A percentile compares a stretch with the other conserved stretches of the same genome.
phyloP scores from a whole-genome alignment of 2,329 filamentous ascomycete genomes.

The Dothistroma pini region DNA sequence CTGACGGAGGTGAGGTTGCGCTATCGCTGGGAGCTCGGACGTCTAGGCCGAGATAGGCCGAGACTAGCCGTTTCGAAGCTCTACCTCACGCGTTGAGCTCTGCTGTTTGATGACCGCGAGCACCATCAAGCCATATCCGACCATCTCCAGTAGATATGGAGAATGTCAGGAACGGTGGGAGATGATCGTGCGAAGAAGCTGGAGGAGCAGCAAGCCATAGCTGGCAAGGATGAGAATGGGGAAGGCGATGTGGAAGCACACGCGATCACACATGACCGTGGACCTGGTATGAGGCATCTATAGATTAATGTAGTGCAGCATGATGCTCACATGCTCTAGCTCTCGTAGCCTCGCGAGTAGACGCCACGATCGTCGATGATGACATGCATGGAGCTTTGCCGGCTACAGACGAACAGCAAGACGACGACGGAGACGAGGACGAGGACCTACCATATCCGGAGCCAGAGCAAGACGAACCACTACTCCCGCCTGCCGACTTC shows the following conservation, averaged over 20 bases:
- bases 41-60: not conserved
- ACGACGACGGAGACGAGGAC: slow-evolving; percentile 14
- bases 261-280: not conserved
- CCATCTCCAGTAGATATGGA: slow-evolving; percentile 7
- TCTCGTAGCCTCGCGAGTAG: not conserved
- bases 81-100: not conserved
- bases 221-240: not conserved
- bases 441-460: slow-evolving; percentile 22
- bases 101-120: not conserved
- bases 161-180: slow-evolving; percentile 8
- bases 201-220: not conserved
- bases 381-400: slow-evolving; percentile 7
- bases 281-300: not conserved
- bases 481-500: slow-evolving; percentile 51
- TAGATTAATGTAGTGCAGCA: not conserved
- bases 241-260: not conserved
- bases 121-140: not conserved
- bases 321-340: slow-evolving; percentile 3
- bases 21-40: not conserved
- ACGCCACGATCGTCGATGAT: slow-evolving; percentile 14
- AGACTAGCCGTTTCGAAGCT: not conserved
- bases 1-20: slow-evolving; percentile 1
- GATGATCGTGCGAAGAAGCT: slow-evolving; percentile 1
- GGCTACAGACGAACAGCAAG: not conserved
- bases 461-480: slow-evolving; percentile 13